Percentiles rank a stretch among this genome's conserved stretches.
Evolutionary conservation across 352 stramenopile species (phyloP).

Genomic region (Phytophthora uliginosa): DNA sequence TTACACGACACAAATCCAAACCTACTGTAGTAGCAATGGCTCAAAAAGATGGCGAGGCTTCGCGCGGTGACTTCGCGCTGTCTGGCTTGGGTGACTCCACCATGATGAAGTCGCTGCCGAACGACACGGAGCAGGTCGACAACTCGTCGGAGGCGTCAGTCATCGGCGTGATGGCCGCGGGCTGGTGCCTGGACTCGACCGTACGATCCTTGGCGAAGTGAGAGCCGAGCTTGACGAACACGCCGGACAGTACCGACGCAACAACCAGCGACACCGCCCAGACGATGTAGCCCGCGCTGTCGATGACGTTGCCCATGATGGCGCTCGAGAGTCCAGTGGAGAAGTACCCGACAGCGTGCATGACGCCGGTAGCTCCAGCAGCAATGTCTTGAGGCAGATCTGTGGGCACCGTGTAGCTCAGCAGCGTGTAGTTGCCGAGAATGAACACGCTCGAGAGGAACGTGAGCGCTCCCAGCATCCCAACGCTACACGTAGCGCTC

Average conservation of each 20-base stretch:
- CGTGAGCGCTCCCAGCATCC: slow-evolving; percentile 59
- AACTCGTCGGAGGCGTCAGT: slow-evolving; percentile 25
- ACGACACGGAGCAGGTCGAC: slow-evolving; percentile 21
- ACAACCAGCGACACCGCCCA: slow-evolving; percentile 72
- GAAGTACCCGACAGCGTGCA: slow-evolving; percentile 77
- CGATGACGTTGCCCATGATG: slow-evolving; percentile 75
- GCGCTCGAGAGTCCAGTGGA: slow-evolving; percentile 71
- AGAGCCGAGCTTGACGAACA: slow-evolving; percentile 71
- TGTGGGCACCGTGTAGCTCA: slow-evolving; percentile 80
- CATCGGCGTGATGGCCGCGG: slow-evolving; percentile 8
- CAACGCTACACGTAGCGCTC: slow-evolving; percentile 59
- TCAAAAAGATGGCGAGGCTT: slow-evolving; percentile 9
- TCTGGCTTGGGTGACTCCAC: slow-evolving; percentile 22
- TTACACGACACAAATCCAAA: slow-evolving; percentile 18
- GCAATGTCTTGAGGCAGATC: slow-evolving; percentile 81
- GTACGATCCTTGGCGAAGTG: slow-evolving; percentile 52
- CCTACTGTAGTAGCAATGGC: background rate
- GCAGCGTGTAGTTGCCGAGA: slow-evolving; percentile 79
- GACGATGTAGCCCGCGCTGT: slow-evolving; percentile 57
- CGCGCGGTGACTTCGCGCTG: background rate
- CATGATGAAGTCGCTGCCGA: slow-evolving; percentile 31
- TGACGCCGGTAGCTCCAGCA: slow-evolving; percentile 68
- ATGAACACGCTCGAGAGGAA: slow-evolving; percentile 80
- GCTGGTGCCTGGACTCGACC: slow-evolving; percentile 41
- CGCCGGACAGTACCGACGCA: slow-evolving; percentile 61